phyloP scores from a whole-genome alignment of 2,329 filamentous ascomycete genomes.

The Didymella exigua region DNA sequence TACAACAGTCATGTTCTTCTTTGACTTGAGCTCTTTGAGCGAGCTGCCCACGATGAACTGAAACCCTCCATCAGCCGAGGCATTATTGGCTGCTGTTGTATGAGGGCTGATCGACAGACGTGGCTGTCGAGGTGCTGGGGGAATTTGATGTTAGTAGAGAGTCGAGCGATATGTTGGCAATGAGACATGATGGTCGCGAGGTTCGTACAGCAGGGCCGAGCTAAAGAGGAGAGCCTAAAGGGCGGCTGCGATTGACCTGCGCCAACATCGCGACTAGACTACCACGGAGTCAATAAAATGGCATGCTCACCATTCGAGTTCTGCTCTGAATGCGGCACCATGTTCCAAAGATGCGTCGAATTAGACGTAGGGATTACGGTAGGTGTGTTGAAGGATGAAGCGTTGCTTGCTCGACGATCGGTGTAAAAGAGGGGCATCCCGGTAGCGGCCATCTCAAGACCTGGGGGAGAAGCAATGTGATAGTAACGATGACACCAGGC shows the following conservation, averaged over 20 bases:
- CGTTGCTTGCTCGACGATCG: conserved; percentile 24
- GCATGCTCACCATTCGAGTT: conserved; percentile 31
- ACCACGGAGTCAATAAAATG: conserved; percentile 7
- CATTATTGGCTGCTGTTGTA: conserved; percentile 19
- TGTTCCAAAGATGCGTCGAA: conserved; percentile 30
- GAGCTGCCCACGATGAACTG: conserved; percentile 36
- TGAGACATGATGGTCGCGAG: neutral
- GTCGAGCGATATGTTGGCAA: neutral
- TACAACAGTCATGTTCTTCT: conserved; percentile 40
- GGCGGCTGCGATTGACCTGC: neutral
- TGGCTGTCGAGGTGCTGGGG: conserved; percentile 11
- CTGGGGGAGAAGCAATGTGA: conserved; percentile 15
- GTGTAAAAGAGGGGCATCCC: conserved; percentile 32
- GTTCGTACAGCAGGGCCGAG: neutral
- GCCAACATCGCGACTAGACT: neutral
- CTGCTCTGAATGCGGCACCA: conserved; percentile 27
- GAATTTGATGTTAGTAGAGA: neutral
- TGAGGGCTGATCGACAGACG: conserved; percentile 18
- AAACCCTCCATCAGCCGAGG: conserved; percentile 10
- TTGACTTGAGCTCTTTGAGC: conserved; percentile 41
- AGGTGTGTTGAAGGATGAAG: conserved; percentile 30
- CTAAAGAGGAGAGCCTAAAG: neutral
- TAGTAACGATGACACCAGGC: conserved; percentile 10
- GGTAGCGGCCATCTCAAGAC: conserved; percentile 30
- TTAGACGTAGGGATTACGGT: conserved; percentile 28